A percentile compares a stretch with the other conserved stretches of the same genome.
Evolutionary conservation across 768 basidiomycete genomes (phyloP).

Genomic region (Guyanaporus albipodus): DNA sequence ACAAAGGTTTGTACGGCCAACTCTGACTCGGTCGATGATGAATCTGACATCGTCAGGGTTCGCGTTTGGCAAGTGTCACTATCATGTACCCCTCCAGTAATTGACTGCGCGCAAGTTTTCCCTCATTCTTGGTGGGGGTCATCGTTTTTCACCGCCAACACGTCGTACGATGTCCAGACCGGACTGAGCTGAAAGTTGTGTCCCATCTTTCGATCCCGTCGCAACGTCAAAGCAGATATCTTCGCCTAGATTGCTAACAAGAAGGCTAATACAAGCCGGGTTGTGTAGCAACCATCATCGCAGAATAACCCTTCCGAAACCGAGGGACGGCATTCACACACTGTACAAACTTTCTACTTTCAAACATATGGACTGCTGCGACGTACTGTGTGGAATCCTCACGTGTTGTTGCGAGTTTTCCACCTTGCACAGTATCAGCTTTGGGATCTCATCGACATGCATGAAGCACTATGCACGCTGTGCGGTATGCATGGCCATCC

Average conservation of each 20-base stretch:
- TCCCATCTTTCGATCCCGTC: no score
- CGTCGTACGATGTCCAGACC: no score
- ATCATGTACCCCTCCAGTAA: no score
- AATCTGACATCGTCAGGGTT: slow-evolving; percentile 6
- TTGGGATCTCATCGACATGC: background rate
- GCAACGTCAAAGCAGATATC: no score
- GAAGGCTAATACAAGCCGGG: no score
- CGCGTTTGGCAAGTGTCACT: no score
- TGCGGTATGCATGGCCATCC: slow-evolving; percentile 12
- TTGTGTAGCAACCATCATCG: no score
- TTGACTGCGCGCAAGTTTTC: no score
- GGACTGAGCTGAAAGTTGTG: no score
- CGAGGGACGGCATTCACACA: background rate
- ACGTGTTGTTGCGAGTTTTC: slow-evolving; percentile 21
- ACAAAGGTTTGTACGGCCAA: slow-evolving; percentile 53
- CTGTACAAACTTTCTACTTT: background rate
- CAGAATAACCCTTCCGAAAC: background rate
- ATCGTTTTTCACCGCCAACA: no score
- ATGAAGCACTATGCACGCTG: slow-evolving; percentile 8
- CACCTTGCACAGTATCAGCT: background rate
- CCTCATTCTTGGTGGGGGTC: no score
- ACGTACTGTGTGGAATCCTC: slow-evolving; percentile 16
- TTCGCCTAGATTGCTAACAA: no score
- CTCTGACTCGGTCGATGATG: slow-evolving; percentile 22
- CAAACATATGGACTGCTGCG: slow-evolving; percentile 23